Conservation (phyloP, 2,329 filamentous ascomycete genomes). For the Arthroderma sp. region DNA sequence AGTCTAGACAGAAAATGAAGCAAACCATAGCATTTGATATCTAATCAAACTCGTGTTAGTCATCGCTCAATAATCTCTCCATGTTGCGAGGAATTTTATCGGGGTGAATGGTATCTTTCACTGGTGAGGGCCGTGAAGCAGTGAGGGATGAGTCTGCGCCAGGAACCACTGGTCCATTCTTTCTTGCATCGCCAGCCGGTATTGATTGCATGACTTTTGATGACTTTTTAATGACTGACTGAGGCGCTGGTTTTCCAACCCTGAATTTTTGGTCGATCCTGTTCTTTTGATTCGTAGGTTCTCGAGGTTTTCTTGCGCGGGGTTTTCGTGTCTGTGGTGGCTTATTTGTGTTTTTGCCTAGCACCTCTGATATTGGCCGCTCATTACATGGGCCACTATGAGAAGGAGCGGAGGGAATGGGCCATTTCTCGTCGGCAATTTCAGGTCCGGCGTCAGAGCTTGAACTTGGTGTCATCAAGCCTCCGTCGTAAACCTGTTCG, state of each 20-base stretch:
- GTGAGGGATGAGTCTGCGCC: not conserved
- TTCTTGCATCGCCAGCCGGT: constrained; percentile 22
- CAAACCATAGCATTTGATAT: no score
- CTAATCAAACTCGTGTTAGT: no score
- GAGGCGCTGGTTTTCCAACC: constrained; percentile 12
- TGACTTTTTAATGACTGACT: constrained; percentile 14
- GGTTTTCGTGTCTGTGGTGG: constrained; percentile 6
- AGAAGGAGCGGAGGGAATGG: not conserved
- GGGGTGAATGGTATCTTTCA: no score
- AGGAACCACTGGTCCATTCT: constrained; percentile 24
- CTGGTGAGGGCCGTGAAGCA: no score
- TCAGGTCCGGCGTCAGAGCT: not conserved
- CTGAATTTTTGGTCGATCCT: constrained; percentile 12
- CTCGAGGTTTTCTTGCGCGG: not conserved
- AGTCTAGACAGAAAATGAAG: no score
- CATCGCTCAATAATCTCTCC: no score
- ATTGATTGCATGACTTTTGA: constrained; percentile 25
- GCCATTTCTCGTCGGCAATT: constrained; percentile 10
- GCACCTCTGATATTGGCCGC: constrained; percentile 12
- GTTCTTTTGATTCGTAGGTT: not conserved
- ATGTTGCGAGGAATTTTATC: no score
- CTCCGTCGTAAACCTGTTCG: constrained; percentile 24
- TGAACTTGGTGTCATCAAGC: not conserved
- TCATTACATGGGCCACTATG: constrained; percentile 6
- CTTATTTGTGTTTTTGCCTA: constrained; percentile 12